A percentile compares a stretch with the other conserved stretches of the same genome.
Conservation (phyloP, 257 asterid species). For the Solanum chmielewskii region DNA sequence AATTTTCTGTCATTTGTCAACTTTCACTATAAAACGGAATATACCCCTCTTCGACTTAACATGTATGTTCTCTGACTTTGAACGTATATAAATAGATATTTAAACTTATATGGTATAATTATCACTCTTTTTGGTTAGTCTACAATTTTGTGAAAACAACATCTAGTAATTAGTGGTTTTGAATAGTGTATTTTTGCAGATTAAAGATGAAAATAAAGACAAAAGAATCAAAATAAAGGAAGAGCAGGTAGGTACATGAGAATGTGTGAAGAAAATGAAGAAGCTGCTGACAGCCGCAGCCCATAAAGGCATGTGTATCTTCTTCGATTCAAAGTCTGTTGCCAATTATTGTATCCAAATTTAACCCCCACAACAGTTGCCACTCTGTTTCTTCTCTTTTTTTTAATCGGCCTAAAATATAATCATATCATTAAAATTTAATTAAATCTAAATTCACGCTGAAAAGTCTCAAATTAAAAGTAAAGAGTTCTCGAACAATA, state of each 20-base stretch:
- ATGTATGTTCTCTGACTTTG: no score
- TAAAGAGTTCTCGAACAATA: no score
- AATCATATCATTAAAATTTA: no score
- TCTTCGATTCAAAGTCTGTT: not conserved
- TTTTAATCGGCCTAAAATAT: no score
- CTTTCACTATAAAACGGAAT: not conserved
- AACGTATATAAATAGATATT: fast-evolving
- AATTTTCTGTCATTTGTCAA: not conserved
- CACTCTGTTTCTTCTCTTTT: not conserved
- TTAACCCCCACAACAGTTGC: not conserved
- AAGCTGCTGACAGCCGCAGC: not conserved
- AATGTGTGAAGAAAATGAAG: not conserved
- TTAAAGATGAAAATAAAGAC: not conserved
- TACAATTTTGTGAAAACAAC: not conserved
- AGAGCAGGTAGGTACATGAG: not conserved
- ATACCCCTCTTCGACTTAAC: no score
- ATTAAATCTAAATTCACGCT: no score
- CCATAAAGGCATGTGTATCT: not conserved
- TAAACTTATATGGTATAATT: fast-evolving
- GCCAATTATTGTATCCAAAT: not conserved
- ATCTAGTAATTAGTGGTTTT: not conserved
- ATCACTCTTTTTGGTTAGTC: not conserved
- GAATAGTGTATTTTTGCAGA: not conserved
- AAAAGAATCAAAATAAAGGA: not conserved
- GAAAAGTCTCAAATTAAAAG: fast-evolving